Base-by-base conservation (phyloP, 108 stramenopile species). In the Schizochytrium sp. region DNA sequence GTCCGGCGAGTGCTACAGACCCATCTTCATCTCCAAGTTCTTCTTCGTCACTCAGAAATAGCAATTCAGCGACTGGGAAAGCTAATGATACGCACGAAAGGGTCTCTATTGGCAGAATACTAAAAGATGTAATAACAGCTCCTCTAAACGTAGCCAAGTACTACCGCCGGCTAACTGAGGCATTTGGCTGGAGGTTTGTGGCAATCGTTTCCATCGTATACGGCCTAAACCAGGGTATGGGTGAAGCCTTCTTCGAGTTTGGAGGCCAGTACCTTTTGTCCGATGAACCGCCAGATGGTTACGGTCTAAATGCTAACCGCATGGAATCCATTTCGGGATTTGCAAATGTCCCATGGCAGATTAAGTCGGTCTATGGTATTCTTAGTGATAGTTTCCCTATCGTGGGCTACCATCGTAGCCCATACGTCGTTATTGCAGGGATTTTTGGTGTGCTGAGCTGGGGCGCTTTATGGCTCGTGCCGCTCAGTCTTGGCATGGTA, bases 301-400 rank as follows among this genome's bases (percentile, higher is more conserved):
- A 69, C 61, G 46, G 46, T 38, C n/a, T 88, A 28, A 49, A n/a
- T 15, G 45, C 88, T 3, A 55, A 38, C 38, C 88, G 88, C 61
- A 28, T n/a, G 8, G 42, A 8, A 5, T 13, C 58, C 7, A 41
- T 88, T 13, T 41, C 47, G 61, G 88, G 88, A 4, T 69, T 88
- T 42, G n/a, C 88, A 38, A 64, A 69, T 53, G 61, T 88, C 45
- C 88, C 88, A 8, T 88, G 88, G 88, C 88, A 88, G 61, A 69
- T 88, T 58, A 89, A 89, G 76, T 46, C 89, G 57, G 41, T 89
- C 46, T 89, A 89, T 44, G 89, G 89, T 49, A 89, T 89, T 19
- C 49, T 17, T 38, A 72, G 61, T 46, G 89, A 89, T 3, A 40
- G 50, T 4, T 83, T 76, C 28, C 40, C 73, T 10, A 44, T 83